A percentile compares a stretch with the other conserved stretches of the same genome.
Evolutionary conservation across 371 early-diverging fungal species (phyloP).

Genomic region (Cladochytrium tenue): DNA sequence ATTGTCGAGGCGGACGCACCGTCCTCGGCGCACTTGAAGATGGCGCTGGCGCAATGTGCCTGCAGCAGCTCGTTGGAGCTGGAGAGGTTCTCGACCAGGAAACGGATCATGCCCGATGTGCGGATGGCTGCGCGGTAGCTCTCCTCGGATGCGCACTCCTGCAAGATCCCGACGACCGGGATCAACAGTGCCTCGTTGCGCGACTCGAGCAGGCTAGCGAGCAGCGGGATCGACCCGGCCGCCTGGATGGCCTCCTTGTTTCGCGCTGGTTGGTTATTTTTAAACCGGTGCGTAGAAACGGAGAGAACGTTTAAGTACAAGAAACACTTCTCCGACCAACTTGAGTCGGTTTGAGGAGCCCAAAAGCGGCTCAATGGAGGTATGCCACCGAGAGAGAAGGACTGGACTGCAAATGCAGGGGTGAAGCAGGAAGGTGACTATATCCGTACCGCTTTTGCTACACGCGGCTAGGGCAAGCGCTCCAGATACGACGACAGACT

Average conservation of each 20-base stretch:
- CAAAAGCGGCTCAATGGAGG: too few relatives aligned
- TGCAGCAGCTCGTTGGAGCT: constrained; percentile 54
- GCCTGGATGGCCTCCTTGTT: constrained; percentile 62
- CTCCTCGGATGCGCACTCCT: constrained; percentile 59
- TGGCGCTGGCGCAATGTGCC: constrained; percentile 59
- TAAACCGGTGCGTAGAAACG: neutral
- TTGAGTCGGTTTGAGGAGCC: too few relatives aligned
- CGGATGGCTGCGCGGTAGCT: constrained; percentile 54
- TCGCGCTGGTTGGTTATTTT: constrained; percentile 26
- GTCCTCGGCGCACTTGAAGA: constrained; percentile 65
- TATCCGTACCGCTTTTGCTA: constrained; percentile 51
- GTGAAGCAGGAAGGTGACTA: neutral
- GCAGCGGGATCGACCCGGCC: constrained; percentile 57
- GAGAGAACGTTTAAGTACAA: too few relatives aligned
- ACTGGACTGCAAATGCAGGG: too few relatives aligned
- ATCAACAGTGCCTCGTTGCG: constrained; percentile 56
- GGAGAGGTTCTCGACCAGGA: constrained; percentile 59
- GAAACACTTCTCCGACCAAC: too few relatives aligned
- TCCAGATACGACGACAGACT: constrained; percentile 56
- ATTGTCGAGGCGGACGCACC: constrained; percentile 24
- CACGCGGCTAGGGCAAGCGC: constrained; percentile 56
- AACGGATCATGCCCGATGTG: constrained; percentile 53
- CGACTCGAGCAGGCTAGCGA: constrained; percentile 56
- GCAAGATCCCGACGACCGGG: constrained; percentile 61
- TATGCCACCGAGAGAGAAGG: too few relatives aligned